phyloP scores from a whole-genome alignment of 805 yeast species.

The Yarrowia yakushimensis region DNA sequence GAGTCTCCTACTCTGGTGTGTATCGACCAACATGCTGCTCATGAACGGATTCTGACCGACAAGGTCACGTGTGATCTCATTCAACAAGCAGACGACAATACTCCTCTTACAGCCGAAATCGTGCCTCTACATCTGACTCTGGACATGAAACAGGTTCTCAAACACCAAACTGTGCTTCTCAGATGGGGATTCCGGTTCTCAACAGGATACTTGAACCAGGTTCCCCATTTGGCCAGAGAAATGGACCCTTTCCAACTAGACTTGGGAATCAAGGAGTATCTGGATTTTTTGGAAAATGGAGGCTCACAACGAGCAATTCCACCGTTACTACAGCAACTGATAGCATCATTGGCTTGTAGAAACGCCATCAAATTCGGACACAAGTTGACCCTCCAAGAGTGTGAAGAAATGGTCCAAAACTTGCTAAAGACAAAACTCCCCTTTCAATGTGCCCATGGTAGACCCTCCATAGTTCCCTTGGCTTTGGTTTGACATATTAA shows the following conservation, averaged over 20 bases:
- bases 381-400: not conserved
- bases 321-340: not conserved
- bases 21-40: constrained; percentile 13
- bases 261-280: not conserved
- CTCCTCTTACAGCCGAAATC: not conserved
- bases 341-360: constrained; percentile 1
- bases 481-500: not conserved
- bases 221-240: not conserved
- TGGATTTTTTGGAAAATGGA: not conserved
- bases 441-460: constrained; percentile 10
- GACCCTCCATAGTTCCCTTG: constrained; percentile 6
- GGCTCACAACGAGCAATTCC: not conserved
- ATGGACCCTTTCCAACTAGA: not conserved
- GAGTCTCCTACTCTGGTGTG: not conserved
- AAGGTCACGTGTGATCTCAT: not conserved
- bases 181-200: not conserved
- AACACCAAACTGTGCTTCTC: not conserved
- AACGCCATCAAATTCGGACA: constrained; percentile 14
- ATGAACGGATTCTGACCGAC: constrained; percentile 1
- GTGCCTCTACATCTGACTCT: constrained; percentile 1
- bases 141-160: not conserved
- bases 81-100: not conserved
- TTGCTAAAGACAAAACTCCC: not conserved
- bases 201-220: not conserved
- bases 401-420: not conserved